Evolutionary conservation across 108 stramenopile species (phyloP).

Genomic region (Aureococcus anophagefferens): DNA sequence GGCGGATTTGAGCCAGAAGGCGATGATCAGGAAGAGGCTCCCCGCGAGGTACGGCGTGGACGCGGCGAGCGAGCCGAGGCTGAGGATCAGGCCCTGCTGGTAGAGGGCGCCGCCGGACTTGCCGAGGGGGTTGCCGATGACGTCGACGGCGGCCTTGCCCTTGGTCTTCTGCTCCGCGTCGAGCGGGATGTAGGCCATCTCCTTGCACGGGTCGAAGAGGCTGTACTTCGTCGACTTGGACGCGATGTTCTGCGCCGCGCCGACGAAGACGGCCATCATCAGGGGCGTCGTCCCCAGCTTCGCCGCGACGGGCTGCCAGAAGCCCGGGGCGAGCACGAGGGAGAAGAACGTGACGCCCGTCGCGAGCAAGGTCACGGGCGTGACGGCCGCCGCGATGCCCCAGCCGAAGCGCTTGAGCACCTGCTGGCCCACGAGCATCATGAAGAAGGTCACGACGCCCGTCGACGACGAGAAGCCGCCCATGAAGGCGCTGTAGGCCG

Average conservation of each 20-base stretch:
- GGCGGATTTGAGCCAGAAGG: slow-evolving; percentile 65
- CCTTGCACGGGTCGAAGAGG: slow-evolving; percentile 95
- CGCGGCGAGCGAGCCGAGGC: slow-evolving; percentile 73
- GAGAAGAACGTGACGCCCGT: slow-evolving; percentile 77
- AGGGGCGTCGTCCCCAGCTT: slow-evolving; percentile 78
- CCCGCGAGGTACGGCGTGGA: slow-evolving; percentile 57
- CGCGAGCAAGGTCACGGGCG: slow-evolving; percentile 77
- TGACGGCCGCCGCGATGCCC: slow-evolving; percentile 79
- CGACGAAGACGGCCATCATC: slow-evolving; percentile 86
- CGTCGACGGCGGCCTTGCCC: slow-evolving; percentile 98
- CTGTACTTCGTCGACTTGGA: slow-evolving; percentile 88
- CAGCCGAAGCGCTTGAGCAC: slow-evolving; percentile 89
- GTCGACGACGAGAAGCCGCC: slow-evolving; percentile 91
- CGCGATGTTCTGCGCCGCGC: slow-evolving; percentile 90
- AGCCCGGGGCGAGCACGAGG: slow-evolving; percentile 60
- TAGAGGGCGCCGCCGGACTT: slow-evolving; percentile 91
- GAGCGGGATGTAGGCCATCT: slow-evolving; percentile 98
- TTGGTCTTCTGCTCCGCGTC: slow-evolving; percentile 94
- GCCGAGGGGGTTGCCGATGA: slow-evolving; percentile 90
- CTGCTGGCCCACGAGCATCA: slow-evolving; percentile 87
- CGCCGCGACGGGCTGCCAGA: slow-evolving; percentile 61
- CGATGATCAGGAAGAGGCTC: slow-evolving; percentile 56
- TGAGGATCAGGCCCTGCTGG: slow-evolving; percentile 81
- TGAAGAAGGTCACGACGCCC: slow-evolving; percentile 80
- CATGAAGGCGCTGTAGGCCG: slow-evolving; percentile 96